phyloP scores from a whole-genome alignment of 129 eudicot genomes.

The Saposhnikovia divaricata region DNA sequence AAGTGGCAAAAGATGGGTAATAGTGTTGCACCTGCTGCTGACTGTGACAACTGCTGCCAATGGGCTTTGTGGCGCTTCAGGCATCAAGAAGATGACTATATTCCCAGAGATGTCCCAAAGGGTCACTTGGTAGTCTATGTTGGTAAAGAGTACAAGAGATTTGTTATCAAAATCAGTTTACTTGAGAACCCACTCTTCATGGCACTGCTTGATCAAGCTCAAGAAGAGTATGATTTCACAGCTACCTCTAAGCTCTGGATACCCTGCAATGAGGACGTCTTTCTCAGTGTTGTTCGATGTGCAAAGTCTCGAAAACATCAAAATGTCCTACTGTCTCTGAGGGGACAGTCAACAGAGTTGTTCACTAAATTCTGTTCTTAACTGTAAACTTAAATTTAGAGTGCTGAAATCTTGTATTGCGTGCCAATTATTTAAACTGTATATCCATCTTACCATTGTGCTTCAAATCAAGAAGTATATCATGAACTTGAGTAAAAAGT shows the following conservation, averaged over 20 bases:
- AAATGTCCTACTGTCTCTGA: conserved; percentile 23
- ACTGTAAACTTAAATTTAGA: conserved; percentile 2
- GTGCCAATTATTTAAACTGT: conserved; percentile 12
- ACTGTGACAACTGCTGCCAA: conserved; percentile 42
- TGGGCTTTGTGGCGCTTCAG: conserved; percentile 43
- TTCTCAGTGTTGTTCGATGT: conserved; percentile 50
- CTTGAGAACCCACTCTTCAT: conserved; percentile 67
- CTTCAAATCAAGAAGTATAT: conserved; percentile 7
- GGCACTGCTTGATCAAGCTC: conserved; percentile 76
- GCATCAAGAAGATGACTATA: conserved; percentile 26
- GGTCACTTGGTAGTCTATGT: conserved; percentile 91
- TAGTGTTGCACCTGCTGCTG: conserved; percentile 26
- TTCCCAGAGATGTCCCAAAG: conserved; percentile 86
- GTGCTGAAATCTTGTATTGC: conserved; percentile 8
- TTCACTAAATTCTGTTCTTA: conserved; percentile 8
- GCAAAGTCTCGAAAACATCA: conserved; percentile 34
- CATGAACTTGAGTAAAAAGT: background rate
- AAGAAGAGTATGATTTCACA: conserved; percentile 48
- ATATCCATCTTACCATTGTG: conserved; percentile 7
- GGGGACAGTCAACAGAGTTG: background rate
- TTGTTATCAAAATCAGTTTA: conserved; percentile 56
- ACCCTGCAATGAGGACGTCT: conserved; percentile 67
- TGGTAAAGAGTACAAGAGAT: conserved; percentile 57
- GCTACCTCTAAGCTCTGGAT: conserved; percentile 52
- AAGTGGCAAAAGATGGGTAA: conserved; percentile 42